Conservation (phyloP, 2,329 filamentous ascomycete species). For the Cercospora zeae-maydis region DNA sequence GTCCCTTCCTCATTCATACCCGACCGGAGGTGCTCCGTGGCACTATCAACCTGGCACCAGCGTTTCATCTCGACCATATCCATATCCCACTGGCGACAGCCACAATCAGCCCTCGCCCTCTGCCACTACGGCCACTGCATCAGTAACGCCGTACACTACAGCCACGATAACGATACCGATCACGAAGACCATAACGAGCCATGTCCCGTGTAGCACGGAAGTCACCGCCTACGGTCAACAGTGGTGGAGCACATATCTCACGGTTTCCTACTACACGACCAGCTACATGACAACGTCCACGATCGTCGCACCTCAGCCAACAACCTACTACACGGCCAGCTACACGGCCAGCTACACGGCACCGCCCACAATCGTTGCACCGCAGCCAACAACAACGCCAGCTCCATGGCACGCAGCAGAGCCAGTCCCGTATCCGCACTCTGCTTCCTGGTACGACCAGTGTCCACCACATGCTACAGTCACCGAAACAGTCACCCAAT, state of each 20-base stretch:
- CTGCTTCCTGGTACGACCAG: background rate
- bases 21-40: background rate
- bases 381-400: background rate
- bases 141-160: background rate
- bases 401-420: background rate
- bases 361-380: background rate
- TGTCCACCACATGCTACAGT: constrained; percentile 10
- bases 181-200: constrained; percentile 8
- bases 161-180: constrained; percentile 1
- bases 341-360: background rate
- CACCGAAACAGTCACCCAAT: constrained; percentile 1
- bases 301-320: background rate
- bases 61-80: background rate
- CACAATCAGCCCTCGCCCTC: background rate
- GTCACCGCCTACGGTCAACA: constrained; percentile 9
- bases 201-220: constrained; percentile 11
- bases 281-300: constrained; percentile 7
- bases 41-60: background rate
- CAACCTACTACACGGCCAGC: background rate
- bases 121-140: background rate
- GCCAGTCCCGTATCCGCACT: background rate
- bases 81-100: background rate
- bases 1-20: background rate
- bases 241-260: constrained; percentile 14
- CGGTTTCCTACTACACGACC: constrained; percentile 5